Evolutionary conservation across 192 early-diverging fungal genomes (phyloP).

Genomic region (Fimicolochytrium jonesii): DNA sequence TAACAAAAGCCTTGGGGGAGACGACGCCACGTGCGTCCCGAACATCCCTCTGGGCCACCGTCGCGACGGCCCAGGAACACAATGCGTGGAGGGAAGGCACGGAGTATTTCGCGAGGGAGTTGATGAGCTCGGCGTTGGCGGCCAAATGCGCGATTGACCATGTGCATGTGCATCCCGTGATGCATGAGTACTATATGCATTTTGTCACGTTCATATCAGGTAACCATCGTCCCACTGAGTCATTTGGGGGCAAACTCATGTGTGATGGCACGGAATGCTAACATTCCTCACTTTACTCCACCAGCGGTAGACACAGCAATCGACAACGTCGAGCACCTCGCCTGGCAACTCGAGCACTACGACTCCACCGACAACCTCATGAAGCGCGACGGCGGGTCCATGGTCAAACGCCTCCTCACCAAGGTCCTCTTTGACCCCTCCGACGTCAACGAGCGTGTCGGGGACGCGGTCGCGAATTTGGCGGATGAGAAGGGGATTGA

Average conservation of each 20-base stretch:
- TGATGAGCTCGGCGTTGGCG: constrained; percentile 8
- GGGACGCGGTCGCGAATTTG: constrained; percentile 19
- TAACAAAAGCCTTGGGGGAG: no score
- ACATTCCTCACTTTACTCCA: background rate
- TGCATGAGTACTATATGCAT: constrained; percentile 24
- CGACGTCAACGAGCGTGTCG: constrained; percentile 27
- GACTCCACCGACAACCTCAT: background rate
- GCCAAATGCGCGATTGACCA: constrained; percentile 23
- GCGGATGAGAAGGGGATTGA: constrained; percentile 22
- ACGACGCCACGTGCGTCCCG: background rate
- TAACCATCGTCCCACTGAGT: no score
- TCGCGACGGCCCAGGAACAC: constrained; percentile 2
- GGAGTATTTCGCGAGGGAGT: constrained; percentile 11
- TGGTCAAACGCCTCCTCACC: constrained; percentile 11
- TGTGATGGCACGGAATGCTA: background rate
- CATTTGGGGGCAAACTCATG: background rate
- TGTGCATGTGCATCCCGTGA: constrained; percentile 25
- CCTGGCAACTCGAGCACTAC: constrained; percentile 27
- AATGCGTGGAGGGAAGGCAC: constrained; percentile 16
- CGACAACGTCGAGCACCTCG: constrained; percentile 25
- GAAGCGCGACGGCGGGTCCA: background rate
- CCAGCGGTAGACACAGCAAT: constrained; percentile 20
- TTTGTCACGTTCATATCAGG: constrained; percentile 21
- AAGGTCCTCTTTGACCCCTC: constrained; percentile 21
- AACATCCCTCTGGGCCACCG: constrained; percentile 6